These are phyloP conservation scores for Ogataea pignaliae DNA, from an alignment of 805 yeast genomes.

Conservation along the genomic window DNA sequence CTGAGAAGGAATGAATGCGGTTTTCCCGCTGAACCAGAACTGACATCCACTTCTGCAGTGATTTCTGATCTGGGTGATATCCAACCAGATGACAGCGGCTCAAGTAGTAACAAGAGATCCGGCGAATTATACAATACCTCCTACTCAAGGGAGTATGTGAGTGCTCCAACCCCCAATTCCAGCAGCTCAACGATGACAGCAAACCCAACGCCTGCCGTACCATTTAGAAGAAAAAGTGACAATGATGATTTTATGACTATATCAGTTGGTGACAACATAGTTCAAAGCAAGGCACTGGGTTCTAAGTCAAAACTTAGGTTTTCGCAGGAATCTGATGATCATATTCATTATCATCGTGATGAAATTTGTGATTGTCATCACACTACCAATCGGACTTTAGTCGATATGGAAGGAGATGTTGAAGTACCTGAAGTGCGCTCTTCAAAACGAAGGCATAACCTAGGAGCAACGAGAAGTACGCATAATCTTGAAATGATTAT, in stretches of 20 bases:
- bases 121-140: slow-evolving; percentile 1
- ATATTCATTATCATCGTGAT: background rate
- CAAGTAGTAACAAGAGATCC: background rate
- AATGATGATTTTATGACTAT: slow-evolving; percentile 6
- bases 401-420: background rate
- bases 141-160: too few species aligned
- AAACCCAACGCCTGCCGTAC: background rate
- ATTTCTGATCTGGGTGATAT: background rate
- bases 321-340: background rate
- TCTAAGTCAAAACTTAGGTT: slow-evolving; percentile 1
- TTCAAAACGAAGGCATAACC: background rate
- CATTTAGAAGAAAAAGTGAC: background rate
- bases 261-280: slow-evolving; percentile 5
- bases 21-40: background rate
- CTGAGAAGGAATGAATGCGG: background rate
- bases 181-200: background rate
- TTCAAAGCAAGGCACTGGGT: slow-evolving; percentile 1
- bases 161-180: background rate
- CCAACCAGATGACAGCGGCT: background rate
- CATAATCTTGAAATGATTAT: slow-evolving; percentile 5
- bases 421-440: background rate
- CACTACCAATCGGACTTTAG: too few species aligned
- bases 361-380: background rate
- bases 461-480: background rate
- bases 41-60: background rate